Evolutionary conservation across 108 stramenopile species (phyloP).

Genomic region (Cyclotella choctawhatcheeana): DNA sequence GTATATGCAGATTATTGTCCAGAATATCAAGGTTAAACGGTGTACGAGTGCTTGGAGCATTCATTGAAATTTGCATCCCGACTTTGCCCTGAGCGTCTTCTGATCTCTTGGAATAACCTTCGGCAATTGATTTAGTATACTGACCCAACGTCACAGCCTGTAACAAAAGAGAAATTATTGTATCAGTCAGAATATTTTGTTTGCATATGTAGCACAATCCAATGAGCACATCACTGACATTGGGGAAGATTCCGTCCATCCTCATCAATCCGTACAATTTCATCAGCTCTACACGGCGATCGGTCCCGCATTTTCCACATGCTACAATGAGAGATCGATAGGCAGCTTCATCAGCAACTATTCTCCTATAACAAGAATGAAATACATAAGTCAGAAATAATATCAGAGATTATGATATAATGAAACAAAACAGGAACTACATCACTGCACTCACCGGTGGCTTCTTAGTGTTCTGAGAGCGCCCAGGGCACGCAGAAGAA

Average conservation of each 20-base stretch:
- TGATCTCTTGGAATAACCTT: slow-evolving; percentile 79
- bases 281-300: slow-evolving; percentile 76
- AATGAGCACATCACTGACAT: too few species aligned
- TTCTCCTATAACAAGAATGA: too few species aligned
- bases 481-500: slow-evolving; percentile 81
- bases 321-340: slow-evolving; percentile 86
- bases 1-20: slow-evolving; percentile 55
- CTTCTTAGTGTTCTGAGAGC: slow-evolving; percentile 74
- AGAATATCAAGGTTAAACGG: slow-evolving; percentile 50
- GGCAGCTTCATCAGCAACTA: slow-evolving; percentile 88
- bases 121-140: slow-evolving; percentile 86
- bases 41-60: background rate
- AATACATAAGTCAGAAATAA: too few species aligned
- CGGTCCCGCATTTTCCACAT: slow-evolving; percentile 75
- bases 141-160: slow-evolving; percentile 89
- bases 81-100: slow-evolving; percentile 35
- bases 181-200: too few species aligned
- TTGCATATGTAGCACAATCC: too few species aligned
- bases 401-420: too few species aligned
- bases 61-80: slow-evolving; percentile 38
- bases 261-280: slow-evolving; percentile 82
- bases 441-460: too few species aligned
- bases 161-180: too few species aligned
- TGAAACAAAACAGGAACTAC: too few species aligned
- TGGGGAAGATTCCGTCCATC: slow-evolving; percentile 83